Evolutionary conservation across 208 protist species (phyloP).

Genomic region (Leishmania lainsoni): DNA sequence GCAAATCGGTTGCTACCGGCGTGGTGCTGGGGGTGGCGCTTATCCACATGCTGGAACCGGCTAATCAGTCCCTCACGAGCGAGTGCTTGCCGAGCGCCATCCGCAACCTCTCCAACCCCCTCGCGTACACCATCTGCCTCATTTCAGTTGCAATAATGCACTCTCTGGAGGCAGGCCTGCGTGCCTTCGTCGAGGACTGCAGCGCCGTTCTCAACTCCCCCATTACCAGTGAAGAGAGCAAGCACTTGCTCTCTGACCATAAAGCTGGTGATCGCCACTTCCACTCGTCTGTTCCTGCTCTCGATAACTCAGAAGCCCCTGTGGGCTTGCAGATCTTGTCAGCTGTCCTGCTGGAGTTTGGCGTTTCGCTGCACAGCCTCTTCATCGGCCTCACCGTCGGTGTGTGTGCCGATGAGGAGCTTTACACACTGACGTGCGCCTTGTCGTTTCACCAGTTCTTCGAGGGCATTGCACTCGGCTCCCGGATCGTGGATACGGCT

Average conservation of each 20-base stretch:
- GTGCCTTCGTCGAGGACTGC: slow-evolving; percentile 13
- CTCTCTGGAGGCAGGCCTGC: slow-evolving; percentile 28
- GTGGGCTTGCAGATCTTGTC: slow-evolving; percentile 26
- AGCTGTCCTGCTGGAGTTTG: slow-evolving; percentile 57
- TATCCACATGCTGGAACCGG: slow-evolving; percentile 56
- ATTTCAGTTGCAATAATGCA: slow-evolving; percentile 40
- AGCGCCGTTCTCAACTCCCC: neutral
- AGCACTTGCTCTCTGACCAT: slow-evolving; percentile 19
- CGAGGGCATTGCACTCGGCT: slow-evolving; percentile 64
- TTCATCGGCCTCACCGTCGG: slow-evolving; percentile 70
- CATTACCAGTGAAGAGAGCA: slow-evolving; percentile 19
- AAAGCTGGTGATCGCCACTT: slow-evolving; percentile 7
- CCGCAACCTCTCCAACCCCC: slow-evolving; percentile 15
- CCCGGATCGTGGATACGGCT: slow-evolving; percentile 53
- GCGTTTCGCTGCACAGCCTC: slow-evolving; percentile 67
- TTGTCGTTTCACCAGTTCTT: slow-evolving; percentile 76
- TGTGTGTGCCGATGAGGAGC: slow-evolving; percentile 43
- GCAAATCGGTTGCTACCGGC: slow-evolving; percentile 59
- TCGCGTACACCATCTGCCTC: slow-evolving; percentile 44
- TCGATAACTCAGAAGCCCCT: neutral
- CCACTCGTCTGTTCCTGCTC: slow-evolving; percentile 5
- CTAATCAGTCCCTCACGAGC: slow-evolving; percentile 33
- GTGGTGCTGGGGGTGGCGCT: slow-evolving; percentile 60
- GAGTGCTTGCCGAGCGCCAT: slow-evolving; percentile 21
- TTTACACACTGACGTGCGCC: slow-evolving; percentile 49